A percentile compares a stretch with the other conserved stretches of the same genome.
Evolutionary conservation across 805 yeast species (phyloP).

Genomic region (Saccharomycopsis synnaedendra): DNA sequence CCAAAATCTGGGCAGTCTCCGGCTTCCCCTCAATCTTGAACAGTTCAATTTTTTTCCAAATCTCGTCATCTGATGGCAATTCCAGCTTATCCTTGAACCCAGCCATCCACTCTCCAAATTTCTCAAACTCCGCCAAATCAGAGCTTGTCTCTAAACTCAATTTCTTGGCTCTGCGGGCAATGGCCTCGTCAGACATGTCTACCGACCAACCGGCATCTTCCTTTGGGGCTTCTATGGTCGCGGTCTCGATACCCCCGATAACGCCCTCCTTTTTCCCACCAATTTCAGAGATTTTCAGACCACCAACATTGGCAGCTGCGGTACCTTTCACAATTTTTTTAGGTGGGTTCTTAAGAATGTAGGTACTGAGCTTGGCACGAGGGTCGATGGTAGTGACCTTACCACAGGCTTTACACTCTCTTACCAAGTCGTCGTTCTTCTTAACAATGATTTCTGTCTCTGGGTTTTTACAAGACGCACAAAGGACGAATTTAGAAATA

Average conservation of each 20-base stretch:
- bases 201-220: slow-evolving; percentile 17
- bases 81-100: slow-evolving; percentile 41
- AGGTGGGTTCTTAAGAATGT: slow-evolving; percentile 37
- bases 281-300: slow-evolving; percentile 1
- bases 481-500: slow-evolving; percentile 82
- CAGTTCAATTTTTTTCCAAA: slow-evolving; percentile 81
- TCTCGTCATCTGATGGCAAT: slow-evolving; percentile 77
- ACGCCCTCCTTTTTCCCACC: slow-evolving; percentile 1
- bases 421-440: slow-evolving; percentile 61
- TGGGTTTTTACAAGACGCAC: slow-evolving; percentile 93
- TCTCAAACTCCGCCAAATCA: slow-evolving; percentile 50
- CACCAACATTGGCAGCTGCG: slow-evolving; percentile 35
- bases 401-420: slow-evolving; percentile 99
- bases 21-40: slow-evolving; percentile 61
- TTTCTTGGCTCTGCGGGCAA: slow-evolving; percentile 15
- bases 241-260: slow-evolving; percentile 19
- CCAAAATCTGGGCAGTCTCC: slow-evolving; percentile 80
- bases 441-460: slow-evolving; percentile 86
- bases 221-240: slow-evolving; percentile 35
- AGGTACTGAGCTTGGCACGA: slow-evolving; percentile 34
- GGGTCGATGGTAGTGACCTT: slow-evolving; percentile 34
- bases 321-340: slow-evolving; percentile 48
- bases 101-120: slow-evolving; percentile 17
- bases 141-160: slow-evolving; percentile 37
- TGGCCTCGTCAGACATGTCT: slow-evolving; percentile 17